These are phyloP conservation scores for Aegilops sharonensis DNA, from an alignment of 176 grass and related monocot genomes.

Conservation along the genomic window DNA sequence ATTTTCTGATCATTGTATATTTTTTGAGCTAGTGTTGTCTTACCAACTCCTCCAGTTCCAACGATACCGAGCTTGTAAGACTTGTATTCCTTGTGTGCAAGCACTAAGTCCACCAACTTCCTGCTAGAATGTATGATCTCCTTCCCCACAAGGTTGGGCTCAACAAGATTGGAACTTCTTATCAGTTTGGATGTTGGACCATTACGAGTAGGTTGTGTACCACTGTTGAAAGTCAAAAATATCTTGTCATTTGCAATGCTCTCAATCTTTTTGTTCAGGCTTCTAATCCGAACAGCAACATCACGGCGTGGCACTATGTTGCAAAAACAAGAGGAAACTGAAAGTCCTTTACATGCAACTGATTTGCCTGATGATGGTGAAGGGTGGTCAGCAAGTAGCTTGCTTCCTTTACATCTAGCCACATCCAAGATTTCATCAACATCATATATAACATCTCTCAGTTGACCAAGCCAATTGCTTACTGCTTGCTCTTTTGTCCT, in stretches of 20 bases:
- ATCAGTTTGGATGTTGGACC: background rate
- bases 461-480: slow-evolving; percentile 26
- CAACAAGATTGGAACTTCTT: background rate
- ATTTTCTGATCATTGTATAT: background rate
- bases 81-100: background rate
- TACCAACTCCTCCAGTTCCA: background rate
- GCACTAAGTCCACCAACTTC: background rate
- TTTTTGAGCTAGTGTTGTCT: background rate
- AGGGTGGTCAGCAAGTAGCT: background rate
- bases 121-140: background rate
- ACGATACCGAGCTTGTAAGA: background rate
- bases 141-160: slow-evolving; percentile 33
- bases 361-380: background rate
- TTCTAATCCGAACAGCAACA: background rate
- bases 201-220: background rate
- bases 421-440: slow-evolving; percentile 45
- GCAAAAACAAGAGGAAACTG: background rate
- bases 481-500: background rate
- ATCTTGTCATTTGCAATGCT: background rate
- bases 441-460: slow-evolving; percentile 45
- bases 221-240: background rate
- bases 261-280: background rate
- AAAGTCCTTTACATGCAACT: background rate
- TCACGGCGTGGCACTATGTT: background rate
- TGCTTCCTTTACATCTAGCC: slow-evolving; percentile 13